phyloP scores from a whole-genome alignment of 2,329 filamentous ascomycete genomes.

The Neoscytalidium dimidiatum region DNA sequence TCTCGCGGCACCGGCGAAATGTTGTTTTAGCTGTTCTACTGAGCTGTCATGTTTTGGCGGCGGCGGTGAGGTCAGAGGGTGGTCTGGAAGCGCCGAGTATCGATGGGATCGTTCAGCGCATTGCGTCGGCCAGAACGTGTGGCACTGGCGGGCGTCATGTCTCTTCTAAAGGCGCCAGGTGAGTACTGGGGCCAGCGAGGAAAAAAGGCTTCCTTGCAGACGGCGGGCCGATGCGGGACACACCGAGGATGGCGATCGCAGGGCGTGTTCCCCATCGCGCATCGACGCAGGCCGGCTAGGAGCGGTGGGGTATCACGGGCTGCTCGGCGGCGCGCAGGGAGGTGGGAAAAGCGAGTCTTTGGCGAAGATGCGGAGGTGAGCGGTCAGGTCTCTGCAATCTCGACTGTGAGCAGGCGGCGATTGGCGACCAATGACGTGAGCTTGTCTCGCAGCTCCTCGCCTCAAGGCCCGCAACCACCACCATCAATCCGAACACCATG shows the following conservation, averaged over 20 bases:
- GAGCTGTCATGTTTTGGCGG: not conserved
- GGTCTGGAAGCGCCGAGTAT: not conserved
- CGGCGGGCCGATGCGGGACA: not conserved
- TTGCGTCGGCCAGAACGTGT: not conserved
- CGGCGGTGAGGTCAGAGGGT: not conserved
- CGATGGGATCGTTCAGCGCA: not conserved
- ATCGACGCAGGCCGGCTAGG: not conserved
- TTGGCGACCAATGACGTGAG: conserved; percentile 4
- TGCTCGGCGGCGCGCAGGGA: not conserved
- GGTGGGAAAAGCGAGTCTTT: not conserved
- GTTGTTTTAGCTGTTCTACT: not conserved
- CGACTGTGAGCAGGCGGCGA: not conserved
- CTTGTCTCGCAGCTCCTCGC: conserved; percentile 7
- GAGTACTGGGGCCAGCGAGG: not conserved
- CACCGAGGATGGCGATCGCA: not conserved
- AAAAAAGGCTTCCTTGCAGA: not conserved
- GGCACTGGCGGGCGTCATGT: not conserved
- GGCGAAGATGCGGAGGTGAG: not conserved
- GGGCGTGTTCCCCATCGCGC: not conserved
- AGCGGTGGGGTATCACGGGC: not conserved
- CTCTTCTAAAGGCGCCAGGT: not conserved
- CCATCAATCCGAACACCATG: not conserved
- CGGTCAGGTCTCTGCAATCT: not conserved
- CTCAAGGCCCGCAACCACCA: conserved; percentile 13
- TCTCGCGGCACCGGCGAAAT: not conserved